These are phyloP conservation scores for Didymella keratinophila DNA, from an alignment of 2,329 filamentous ascomycete genomes.

Conservation along the genomic window DNA sequence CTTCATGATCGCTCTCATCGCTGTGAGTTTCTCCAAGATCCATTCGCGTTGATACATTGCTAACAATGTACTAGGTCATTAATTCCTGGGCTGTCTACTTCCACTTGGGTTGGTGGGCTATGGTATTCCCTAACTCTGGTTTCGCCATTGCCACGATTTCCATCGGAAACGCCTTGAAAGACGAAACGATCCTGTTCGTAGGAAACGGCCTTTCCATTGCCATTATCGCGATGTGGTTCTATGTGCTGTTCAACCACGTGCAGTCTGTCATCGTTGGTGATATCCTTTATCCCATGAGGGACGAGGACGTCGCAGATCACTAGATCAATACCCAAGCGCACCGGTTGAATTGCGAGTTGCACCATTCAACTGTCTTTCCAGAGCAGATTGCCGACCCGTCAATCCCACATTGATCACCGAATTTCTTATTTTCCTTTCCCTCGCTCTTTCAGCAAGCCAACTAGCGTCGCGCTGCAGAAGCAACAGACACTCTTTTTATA, in stretches of 20 bases:
- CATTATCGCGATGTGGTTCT: constrained; percentile 62
- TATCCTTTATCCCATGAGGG: constrained; percentile 66
- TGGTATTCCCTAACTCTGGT: constrained; percentile 56
- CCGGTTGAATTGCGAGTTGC: not conserved
- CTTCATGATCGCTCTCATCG: constrained; percentile 56
- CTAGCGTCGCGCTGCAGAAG: constrained; percentile 22
- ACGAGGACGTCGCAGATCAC: constrained; percentile 61
- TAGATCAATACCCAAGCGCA: constrained; percentile 15
- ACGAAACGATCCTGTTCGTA: constrained; percentile 48
- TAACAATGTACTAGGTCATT: constrained; percentile 38
- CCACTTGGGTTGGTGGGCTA: constrained; percentile 70
- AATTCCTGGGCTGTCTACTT: constrained; percentile 58
- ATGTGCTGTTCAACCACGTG: constrained; percentile 61
- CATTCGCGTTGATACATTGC: constrained; percentile 24
- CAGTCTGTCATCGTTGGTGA: constrained; percentile 61
- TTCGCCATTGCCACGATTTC: constrained; percentile 55
- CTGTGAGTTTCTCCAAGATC: constrained; percentile 36
- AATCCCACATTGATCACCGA: not conserved
- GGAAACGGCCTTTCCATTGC: constrained; percentile 60
- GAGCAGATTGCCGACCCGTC: not conserved
- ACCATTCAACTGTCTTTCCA: not conserved
- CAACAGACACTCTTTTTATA: constrained; percentile 32
- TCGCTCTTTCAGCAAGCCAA: constrained; percentile 25
- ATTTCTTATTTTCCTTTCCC: constrained; percentile 7
- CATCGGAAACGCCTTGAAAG: constrained; percentile 48